A percentile compares a stretch with the other conserved stretches of the same genome.
Evolutionary conservation across 2,329 filamentous ascomycete genomes (phyloP).

Genomic region (Hymenoscyphus scutula): DNA sequence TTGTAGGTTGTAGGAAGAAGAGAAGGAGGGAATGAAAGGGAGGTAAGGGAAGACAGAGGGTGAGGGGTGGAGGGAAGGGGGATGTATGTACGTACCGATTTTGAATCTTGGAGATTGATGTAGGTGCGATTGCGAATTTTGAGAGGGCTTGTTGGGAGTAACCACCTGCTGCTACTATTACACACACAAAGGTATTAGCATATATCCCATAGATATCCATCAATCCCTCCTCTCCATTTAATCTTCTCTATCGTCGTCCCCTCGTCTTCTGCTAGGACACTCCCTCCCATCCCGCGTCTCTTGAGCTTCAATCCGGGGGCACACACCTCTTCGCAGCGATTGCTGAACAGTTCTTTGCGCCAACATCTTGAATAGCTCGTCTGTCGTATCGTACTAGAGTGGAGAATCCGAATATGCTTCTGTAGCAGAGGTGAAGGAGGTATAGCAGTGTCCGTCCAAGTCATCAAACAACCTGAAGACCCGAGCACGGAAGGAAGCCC

Average conservation of each 20-base stretch:
- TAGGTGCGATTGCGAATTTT: conserved; percentile 29
- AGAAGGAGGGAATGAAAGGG: neutral
- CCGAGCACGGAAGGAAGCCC: no score
- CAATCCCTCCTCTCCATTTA: neutral
- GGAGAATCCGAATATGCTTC: neutral
- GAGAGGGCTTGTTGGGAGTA: conserved; percentile 6
- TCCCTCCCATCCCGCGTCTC: conserved; percentile 5
- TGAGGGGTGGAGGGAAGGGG: neutral
- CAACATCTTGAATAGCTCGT: conserved; percentile 39
- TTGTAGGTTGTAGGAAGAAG: neutral
- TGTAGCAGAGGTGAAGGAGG: neutral
- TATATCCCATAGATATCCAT: neutral
- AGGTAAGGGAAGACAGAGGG: neutral
- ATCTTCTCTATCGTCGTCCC: neutral
- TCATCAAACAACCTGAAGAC: neutral
- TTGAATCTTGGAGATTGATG: conserved; percentile 45
- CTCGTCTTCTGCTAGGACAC: neutral
- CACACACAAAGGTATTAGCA: conserved; percentile 1
- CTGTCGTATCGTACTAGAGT: neutral
- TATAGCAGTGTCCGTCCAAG: neutral
- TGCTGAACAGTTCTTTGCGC: conserved; percentile 44
- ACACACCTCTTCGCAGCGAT: conserved; percentile 43
- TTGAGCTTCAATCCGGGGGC: conserved; percentile 1
- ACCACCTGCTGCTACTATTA: conserved; percentile 4
- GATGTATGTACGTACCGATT: conserved; percentile 47